Conservation (phyloP, 2,329 filamentous ascomycete species). For the Sclerotinia nivalis region DNA sequence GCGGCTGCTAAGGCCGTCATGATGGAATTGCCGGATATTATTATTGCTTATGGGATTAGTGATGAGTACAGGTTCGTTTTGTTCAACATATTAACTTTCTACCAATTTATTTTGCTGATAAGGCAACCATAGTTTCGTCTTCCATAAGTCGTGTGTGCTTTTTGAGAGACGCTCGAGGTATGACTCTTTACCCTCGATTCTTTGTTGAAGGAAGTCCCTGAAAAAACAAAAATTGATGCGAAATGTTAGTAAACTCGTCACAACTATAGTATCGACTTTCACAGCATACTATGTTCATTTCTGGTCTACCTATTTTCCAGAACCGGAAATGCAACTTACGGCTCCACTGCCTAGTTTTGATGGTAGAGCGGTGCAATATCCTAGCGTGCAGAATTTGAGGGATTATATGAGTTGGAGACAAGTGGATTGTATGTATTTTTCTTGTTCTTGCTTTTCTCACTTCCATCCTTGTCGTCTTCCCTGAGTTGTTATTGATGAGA, state of each 20-base stretch:
- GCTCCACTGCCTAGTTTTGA: constrained; percentile 87
- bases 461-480: constrained; percentile 19
- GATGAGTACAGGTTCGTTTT: constrained; percentile 77
- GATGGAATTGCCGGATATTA: constrained; percentile 79
- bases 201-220: neutral
- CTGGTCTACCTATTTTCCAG: constrained; percentile 76
- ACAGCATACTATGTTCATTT: constrained; percentile 84
- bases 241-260: constrained; percentile 74
- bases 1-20: constrained; percentile 83
- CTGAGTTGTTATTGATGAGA: constrained; percentile 20
- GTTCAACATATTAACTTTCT: neutral
- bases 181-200: constrained; percentile 31
- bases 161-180: constrained; percentile 85
- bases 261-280: constrained; percentile 89
- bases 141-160: constrained; percentile 76
- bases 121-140: constrained; percentile 68
- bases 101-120: constrained; percentile 24
- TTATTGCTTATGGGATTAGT: constrained; percentile 87
- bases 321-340: constrained; percentile 66
- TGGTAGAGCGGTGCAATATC: constrained; percentile 87
- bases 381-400: constrained; percentile 74
- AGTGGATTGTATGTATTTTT: constrained; percentile 72
- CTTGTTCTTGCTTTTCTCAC: neutral
- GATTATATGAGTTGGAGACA: constrained; percentile 98
- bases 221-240: constrained; percentile 4